These are phyloP conservation scores for Suillus brevipes DNA, from an alignment of 768 basidiomycete genomes.

Conservation along the genomic window DNA sequence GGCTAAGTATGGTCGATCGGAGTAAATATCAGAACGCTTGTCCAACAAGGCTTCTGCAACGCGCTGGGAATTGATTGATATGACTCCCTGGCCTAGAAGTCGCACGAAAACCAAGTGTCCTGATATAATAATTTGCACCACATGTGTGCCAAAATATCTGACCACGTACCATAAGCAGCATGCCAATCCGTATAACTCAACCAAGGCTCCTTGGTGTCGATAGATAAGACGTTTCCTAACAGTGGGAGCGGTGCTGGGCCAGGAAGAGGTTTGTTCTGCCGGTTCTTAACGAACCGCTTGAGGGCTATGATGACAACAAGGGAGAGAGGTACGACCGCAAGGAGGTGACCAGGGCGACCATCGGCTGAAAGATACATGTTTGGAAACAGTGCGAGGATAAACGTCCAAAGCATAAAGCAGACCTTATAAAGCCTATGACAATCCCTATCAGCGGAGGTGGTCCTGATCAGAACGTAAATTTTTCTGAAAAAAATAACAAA, in stretches of 20 bases:
- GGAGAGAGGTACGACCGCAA: not conserved
- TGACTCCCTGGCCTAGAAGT: not conserved
- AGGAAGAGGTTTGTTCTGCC: not conserved
- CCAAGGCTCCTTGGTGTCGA: conserved; percentile 3
- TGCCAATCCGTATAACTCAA: conserved; percentile 4
- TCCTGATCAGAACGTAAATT: too few species aligned
- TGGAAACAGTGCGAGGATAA: not conserved
- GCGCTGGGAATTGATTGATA: conserved; percentile 6
- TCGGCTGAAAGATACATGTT: not conserved
- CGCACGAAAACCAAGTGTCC: conserved; percentile 4
- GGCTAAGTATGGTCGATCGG: conserved; percentile 10
- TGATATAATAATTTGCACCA: not conserved
- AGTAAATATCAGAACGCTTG: conserved; percentile 11
- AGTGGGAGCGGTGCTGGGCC: conserved; percentile 9
- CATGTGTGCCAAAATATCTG: not conserved
- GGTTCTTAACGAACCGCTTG: not conserved
- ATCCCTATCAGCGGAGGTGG: too few species aligned
- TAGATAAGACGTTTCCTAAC: conserved; percentile 5
- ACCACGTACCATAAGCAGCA: conserved; percentile 3
- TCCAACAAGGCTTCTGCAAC: conserved; percentile 8
- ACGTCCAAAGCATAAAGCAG: not conserved
- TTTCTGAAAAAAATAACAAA: too few species aligned
- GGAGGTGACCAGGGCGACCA: not conserved
- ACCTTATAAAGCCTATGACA: not conserved
- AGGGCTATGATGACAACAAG: not conserved